Evolutionary conservation across 129 eudicot genomes (phyloP).

Genomic region (Helichrysum umbraculigerum): DNA sequence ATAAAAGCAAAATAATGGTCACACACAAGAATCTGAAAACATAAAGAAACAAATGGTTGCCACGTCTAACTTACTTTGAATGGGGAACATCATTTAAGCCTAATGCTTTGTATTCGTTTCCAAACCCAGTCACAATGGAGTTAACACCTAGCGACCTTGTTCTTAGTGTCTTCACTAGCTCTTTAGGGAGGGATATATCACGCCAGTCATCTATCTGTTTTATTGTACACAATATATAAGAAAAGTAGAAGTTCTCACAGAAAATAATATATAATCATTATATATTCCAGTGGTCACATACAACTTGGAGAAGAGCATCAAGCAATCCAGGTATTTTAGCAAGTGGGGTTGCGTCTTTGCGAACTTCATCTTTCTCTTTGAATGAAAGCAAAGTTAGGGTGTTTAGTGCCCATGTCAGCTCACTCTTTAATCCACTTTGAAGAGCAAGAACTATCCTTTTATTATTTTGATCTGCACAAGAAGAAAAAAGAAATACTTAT

Average conservation of each 20-base stretch:
- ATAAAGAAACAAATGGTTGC: background rate
- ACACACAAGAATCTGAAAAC: constrained; percentile 7
- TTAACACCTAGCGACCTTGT: constrained; percentile 72
- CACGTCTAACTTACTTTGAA: constrained; percentile 49
- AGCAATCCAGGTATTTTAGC: constrained; percentile 96
- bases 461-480: constrained; percentile 77
- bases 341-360: constrained; percentile 96
- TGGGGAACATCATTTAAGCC: constrained; percentile 51
- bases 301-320: constrained; percentile 98
- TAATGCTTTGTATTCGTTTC: constrained; percentile 71
- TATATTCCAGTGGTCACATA: constrained; percentile 39
- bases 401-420: constrained; percentile 96
- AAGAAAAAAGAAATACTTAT: background rate
- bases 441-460: constrained; percentile 96
- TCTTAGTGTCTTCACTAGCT: constrained; percentile 65
- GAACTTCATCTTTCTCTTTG: constrained; percentile 95
- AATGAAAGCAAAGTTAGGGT: constrained; percentile 89
- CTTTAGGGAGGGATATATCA: constrained; percentile 81
- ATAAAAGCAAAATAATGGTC: constrained; percentile 15
- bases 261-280: background rate
- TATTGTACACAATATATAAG: background rate
- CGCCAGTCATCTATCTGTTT: constrained; percentile 99
- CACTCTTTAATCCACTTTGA: constrained; percentile 98
- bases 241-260: background rate
- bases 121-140: constrained; percentile 85